phyloP scores from a whole-genome alignment of 129 eudicot genomes.

The Flaveria ramosissima region DNA sequence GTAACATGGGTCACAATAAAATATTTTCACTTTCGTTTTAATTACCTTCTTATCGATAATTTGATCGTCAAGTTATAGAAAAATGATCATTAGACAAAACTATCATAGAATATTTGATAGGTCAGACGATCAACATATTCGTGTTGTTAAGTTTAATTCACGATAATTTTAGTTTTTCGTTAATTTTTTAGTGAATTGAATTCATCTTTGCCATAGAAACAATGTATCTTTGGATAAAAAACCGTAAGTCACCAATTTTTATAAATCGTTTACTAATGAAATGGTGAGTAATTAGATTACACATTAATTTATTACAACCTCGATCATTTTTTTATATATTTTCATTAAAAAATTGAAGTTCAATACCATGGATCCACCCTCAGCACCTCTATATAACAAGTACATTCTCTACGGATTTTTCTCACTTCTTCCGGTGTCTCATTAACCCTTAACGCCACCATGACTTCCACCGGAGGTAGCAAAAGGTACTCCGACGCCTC shows the following conservation, averaged over 20 bases:
- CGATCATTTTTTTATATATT: not conserved
- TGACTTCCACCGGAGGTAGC: slow-evolving; percentile 32
- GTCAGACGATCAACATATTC: too few relatives aligned
- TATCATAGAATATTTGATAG: too few relatives aligned
- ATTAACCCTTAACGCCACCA: slow-evolving; percentile 1
- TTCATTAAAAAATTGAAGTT: not conserved
- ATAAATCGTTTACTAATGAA: not conserved
- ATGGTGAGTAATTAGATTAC: not conserved
- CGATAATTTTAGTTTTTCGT: too few relatives aligned
- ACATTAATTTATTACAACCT: not conserved
- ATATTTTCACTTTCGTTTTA: too few relatives aligned
- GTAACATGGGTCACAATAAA: too few relatives aligned
- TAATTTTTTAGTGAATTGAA: too few relatives aligned
- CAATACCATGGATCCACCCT: not conserved
- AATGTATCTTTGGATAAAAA: too few relatives aligned
- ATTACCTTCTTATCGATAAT: too few relatives aligned
- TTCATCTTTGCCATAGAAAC: too few relatives aligned
- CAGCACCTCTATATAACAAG: not conserved
- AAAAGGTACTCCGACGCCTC: slow-evolving; percentile 22
- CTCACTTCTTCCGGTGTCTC: not conserved
- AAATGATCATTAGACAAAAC: too few relatives aligned
- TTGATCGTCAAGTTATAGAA: too few relatives aligned
- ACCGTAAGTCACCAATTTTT: not conserved
- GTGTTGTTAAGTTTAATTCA: too few relatives aligned
- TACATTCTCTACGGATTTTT: not conserved